Conservation (phyloP, 78 protist species). For the Dictyostelium citrinum region DNA sequence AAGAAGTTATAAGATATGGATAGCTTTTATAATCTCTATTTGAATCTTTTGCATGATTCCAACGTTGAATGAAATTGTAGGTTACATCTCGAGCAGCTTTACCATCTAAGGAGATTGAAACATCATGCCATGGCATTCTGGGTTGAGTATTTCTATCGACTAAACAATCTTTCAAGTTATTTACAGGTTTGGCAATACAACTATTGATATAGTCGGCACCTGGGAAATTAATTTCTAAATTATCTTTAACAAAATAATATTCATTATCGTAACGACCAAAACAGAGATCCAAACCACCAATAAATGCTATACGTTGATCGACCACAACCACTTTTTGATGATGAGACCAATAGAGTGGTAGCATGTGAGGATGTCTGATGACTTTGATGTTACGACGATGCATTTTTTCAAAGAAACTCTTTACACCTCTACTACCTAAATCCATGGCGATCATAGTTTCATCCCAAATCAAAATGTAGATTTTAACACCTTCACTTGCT, state of each 20-base stretch:
- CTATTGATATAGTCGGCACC: conserved; percentile 62
- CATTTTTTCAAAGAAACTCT: conserved; percentile 50
- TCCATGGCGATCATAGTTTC: conserved; percentile 69
- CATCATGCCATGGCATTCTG: conserved; percentile 85
- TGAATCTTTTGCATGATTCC: conserved; percentile 81
- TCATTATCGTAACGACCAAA: conserved; percentile 68
- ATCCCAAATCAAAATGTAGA: conserved; percentile 72
- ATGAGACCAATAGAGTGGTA: conserved; percentile 81
- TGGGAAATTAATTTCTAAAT: conserved; percentile 25
- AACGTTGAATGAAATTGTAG: conserved; percentile 88
- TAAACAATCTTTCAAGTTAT: not conserved
- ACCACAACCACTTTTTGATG: conserved; percentile 80
- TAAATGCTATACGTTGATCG: conserved; percentile 75
- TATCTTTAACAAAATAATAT: conserved; percentile 11
- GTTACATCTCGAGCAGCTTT: conserved; percentile 81
- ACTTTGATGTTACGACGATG: conserved; percentile 69
- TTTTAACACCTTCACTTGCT: conserved; percentile 81
- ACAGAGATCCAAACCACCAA: conserved; percentile 83
- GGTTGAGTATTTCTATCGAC: conserved; percentile 61
- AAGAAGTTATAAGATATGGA: conserved; percentile 35
- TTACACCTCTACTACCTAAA: conserved; percentile 63
- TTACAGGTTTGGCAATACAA: conserved; percentile 32
- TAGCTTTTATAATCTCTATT: conserved; percentile 64
- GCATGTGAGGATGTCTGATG: conserved; percentile 68
- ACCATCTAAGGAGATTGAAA: conserved; percentile 44